A percentile compares a stretch with the other conserved stretches of the same genome.
Conservation (phyloP, 768 basidiomycete species). For the Termitomyces eurrhizus region DNA sequence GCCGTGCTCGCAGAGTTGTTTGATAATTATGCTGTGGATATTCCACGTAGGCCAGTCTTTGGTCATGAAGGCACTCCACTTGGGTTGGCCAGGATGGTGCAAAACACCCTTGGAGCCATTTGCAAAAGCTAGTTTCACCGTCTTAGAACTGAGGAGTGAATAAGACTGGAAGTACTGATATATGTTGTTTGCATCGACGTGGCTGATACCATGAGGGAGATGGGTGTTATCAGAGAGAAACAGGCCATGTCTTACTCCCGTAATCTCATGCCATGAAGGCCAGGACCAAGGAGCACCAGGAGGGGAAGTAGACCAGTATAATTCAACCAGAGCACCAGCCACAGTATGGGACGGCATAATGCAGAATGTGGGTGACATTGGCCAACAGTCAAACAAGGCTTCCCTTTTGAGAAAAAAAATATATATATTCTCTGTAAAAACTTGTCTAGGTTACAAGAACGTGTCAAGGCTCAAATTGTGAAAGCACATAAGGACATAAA, state of each 20-base stretch:
- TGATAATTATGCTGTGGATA: slow-evolving; percentile 13
- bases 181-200: slow-evolving; percentile 6
- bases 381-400: too few species aligned
- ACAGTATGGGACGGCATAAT: slow-evolving; percentile 13
- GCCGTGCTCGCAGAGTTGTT: slow-evolving; percentile 5
- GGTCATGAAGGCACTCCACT: slow-evolving; percentile 13
- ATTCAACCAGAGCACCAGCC: slow-evolving; percentile 14
- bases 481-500: too few species aligned
- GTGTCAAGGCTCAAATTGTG: too few species aligned
- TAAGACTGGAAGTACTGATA: slow-evolving; percentile 15
- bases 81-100: slow-evolving; percentile 13
- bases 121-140: not conserved
- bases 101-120: not conserved
- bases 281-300: slow-evolving; percentile 15
- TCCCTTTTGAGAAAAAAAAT: too few species aligned
- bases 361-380: not conserved
- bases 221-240: slow-evolving; percentile 17
- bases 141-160: not conserved
- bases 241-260: slow-evolving; percentile 19
- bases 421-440: too few species aligned
- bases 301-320: slow-evolving; percentile 3
- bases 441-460: too few species aligned
- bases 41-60: slow-evolving; percentile 11
- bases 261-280: slow-evolving; percentile 17
- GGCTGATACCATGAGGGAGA: slow-evolving; percentile 17